Percentiles rank a stretch among this genome's conserved stretches.
Evolutionary conservation across 148 eudicot genomes (phyloP).

Genomic region (Linanthus parryae): DNA sequence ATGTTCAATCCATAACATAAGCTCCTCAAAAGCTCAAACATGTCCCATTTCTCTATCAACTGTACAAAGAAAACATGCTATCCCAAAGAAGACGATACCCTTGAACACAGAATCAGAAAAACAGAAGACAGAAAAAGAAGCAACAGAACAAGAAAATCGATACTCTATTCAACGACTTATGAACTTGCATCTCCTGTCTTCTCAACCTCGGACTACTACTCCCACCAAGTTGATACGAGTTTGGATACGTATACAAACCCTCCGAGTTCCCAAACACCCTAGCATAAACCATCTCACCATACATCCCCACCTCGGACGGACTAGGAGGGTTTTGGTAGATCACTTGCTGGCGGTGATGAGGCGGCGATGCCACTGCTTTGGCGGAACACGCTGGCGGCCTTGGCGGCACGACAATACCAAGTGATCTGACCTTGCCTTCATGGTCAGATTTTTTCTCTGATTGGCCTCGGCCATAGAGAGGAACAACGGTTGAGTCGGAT

Average conservation of each 20-base stretch:
- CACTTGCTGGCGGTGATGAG: constrained; percentile 30
- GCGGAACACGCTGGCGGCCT: constrained; percentile 63
- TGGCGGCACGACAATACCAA: constrained; percentile 37
- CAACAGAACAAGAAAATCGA: constrained; percentile 63
- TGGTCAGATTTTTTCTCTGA: constrained; percentile 15
- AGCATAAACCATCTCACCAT: constrained; percentile 69
- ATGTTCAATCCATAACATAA: neutral
- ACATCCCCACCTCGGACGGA: constrained; percentile 46
- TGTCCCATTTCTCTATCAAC: neutral
- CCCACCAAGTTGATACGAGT: constrained; percentile 30
- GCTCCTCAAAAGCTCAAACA: neutral
- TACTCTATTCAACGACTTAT: constrained; percentile 56
- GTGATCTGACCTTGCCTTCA: constrained; percentile 14
- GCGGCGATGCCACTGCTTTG: constrained; percentile 28
- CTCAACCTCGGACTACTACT: constrained; percentile 44
- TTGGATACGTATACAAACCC: constrained; percentile 33
- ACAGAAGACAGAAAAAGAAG: constrained; percentile 52
- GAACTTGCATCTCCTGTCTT: constrained; percentile 54
- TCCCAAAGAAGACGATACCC: neutral
- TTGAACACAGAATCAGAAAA: constrained; percentile 31
- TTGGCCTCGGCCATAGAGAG: constrained; percentile 74
- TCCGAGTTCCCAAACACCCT: constrained; percentile 62
- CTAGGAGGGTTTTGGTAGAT: constrained; percentile 29
- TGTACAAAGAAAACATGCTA: neutral
- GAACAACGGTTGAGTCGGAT: constrained; percentile 60